Evolutionary conservation across 495 filamentous ascomycete genomes (phyloP).

Genomic region (Elasticomyces elasticus): DNA sequence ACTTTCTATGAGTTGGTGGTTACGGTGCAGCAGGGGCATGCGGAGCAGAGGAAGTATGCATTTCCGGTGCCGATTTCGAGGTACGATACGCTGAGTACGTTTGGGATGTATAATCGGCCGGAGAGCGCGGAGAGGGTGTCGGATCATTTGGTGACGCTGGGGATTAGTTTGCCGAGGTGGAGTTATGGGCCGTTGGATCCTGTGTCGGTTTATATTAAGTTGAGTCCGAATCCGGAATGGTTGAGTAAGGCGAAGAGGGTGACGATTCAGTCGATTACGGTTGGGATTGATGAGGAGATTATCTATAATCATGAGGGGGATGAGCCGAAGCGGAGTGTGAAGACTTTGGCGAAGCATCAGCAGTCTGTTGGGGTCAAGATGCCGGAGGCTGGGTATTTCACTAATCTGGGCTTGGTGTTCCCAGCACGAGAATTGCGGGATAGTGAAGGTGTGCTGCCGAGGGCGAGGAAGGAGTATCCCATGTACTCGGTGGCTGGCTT

Average conservation of each 20-base stretch:
- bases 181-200: constrained; percentile 94
- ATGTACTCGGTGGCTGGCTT: constrained; percentile 82
- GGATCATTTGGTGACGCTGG: constrained; percentile 85
- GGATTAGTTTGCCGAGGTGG: constrained; percentile 86
- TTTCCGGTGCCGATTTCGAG: constrained; percentile 85
- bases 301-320: constrained; percentile 98
- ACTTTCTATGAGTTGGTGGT: constrained; percentile 96
- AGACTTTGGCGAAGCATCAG: constrained; percentile 71
- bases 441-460: constrained; percentile 73
- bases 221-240: constrained; percentile 88
- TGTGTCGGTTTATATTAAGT: constrained; percentile 86
- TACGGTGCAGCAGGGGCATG: constrained; percentile 80
- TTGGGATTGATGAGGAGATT: constrained; percentile 93
- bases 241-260: constrained; percentile 80
- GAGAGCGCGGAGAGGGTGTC: constrained; percentile 74
- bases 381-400: constrained; percentile 79
- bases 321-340: constrained; percentile 84
- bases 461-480: constrained; percentile 79
- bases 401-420: constrained; percentile 83
- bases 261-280: constrained; percentile 86
- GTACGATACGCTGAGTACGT: constrained; percentile 94
- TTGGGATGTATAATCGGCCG: constrained; percentile 98
- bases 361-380: constrained; percentile 72
- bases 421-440: constrained; percentile 85
- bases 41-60: constrained; percentile 75